Base-by-base conservation (phyloP, 768 basidiomycete genomes). In the Boletus tomentosulus region DNA sequence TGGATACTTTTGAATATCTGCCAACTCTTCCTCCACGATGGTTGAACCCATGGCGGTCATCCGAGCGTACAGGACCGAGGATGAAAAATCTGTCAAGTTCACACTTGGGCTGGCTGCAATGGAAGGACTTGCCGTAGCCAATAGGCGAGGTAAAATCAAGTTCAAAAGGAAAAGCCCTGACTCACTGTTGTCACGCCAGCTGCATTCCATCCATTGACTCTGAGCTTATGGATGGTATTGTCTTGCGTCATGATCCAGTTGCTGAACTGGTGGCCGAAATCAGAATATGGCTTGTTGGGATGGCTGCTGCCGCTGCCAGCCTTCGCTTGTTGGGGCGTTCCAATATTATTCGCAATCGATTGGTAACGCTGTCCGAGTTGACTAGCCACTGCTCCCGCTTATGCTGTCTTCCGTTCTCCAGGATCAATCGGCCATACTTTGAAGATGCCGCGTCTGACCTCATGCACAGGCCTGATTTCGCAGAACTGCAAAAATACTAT, bases 351-450 rank as follows among this genome's bases (percentile, higher is more conserved):
- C 62, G 70, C 73, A 24, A 72, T 86, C 42, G 89, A 92, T 65
- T 90, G 89, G 89, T 89, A 56, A 15, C 34, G 3, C 37, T n/a
- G 27, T 24, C 35, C 15, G 13, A 3, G 33, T 41, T 55, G 45
- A 12, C n/a, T 47, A 28, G 11, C 6, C 12, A 19, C n/a, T 50
- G 24, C 37, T 16, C 7, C 31, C 16, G 30, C 56, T 48, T n/a
- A 55, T 28, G n/a, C 15, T 22, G 31, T 27, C 45, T 15, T 33
- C 19, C 22, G 39, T 43, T 43, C 16, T 27, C 11, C 28, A 92
- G 89, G 89, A 66, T 80, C 28, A 87, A 92, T 58, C 82, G 89
- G 11, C 81, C 82, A 15, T 74, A 73, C 48, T 86, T 89, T 57
- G 89, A 92, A 61, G 69, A 78, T 10, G 70, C 66, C 16, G 73